Conservation (phyloP, 345 rosid species). For the Cardamine chenopodiifolia region DNA sequence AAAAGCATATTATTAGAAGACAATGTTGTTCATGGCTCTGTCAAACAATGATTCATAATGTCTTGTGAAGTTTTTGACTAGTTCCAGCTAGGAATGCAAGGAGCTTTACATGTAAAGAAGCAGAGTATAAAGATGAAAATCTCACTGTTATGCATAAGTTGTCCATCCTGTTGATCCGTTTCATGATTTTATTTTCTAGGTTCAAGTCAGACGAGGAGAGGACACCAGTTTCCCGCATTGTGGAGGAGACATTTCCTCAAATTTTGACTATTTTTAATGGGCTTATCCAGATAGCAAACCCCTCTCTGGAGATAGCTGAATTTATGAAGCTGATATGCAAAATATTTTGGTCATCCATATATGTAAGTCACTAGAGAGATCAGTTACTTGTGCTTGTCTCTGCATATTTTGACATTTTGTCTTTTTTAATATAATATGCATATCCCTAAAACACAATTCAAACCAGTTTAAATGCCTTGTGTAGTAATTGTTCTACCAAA, state of each 20-base stretch:
- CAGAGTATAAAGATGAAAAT: background rate
- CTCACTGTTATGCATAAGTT: conserved; percentile 17
- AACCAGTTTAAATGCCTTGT: conserved; percentile 8
- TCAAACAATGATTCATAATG: background rate
- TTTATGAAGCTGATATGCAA: conserved; percentile 93
- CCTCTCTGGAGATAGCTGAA: conserved; percentile 87
- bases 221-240: conserved; percentile 78
- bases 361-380: conserved; percentile 62
- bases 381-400: conserved; percentile 6
- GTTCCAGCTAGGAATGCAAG: conserved; percentile 13
- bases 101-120: conserved; percentile 11
- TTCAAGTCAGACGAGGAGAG: conserved; percentile 98
- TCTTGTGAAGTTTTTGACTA: conserved; percentile 5
- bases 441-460: background rate
- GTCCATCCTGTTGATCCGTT: conserved; percentile 8
- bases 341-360: conserved; percentile 97
- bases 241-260: conserved; percentile 86
- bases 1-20: background rate
- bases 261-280: conserved; percentile 73
- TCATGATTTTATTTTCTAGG: conserved; percentile 51
- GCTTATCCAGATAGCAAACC: conserved; percentile 81
- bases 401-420: background rate
- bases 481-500: conserved; percentile 5
- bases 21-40: background rate
- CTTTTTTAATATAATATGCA: background rate